phyloP scores from a whole-genome alignment of 768 basidiomycete species.

The Paxillus involutus region DNA sequence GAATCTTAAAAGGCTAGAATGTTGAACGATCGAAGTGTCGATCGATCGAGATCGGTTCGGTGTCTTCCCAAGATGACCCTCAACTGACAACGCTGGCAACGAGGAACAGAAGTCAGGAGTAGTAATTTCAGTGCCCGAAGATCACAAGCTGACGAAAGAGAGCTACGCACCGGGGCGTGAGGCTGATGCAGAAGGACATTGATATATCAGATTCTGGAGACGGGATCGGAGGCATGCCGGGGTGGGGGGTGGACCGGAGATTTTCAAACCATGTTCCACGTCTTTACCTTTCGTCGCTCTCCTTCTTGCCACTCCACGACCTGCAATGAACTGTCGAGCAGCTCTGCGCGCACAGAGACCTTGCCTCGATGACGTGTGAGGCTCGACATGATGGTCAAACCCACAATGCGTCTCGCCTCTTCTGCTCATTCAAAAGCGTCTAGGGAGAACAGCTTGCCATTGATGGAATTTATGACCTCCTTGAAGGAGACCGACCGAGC shows the following conservation, averaged over 20 bases:
- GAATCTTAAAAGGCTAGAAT: too few relatives aligned
- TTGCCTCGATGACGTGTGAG: conserved; percentile 17
- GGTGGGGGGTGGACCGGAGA: conserved; percentile 11
- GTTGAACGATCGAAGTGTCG: too few relatives aligned
- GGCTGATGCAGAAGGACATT: conserved; percentile 27
- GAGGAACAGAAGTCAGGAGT: conserved; percentile 29
- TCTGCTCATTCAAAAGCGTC: conserved; percentile 34
- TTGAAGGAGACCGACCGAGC: conserved; percentile 49
- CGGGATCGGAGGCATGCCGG: conserved; percentile 17
- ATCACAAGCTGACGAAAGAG: conserved; percentile 42
- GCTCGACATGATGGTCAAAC: conserved; percentile 16
- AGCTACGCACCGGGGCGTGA: conserved; percentile 43
- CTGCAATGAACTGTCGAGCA: conserved; percentile 45
- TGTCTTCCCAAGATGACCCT: too few relatives aligned
- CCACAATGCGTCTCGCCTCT: conserved; percentile 29
- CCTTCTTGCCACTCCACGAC: conserved; percentile 43
- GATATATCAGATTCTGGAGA: conserved; percentile 23
- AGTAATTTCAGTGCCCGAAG: conserved; percentile 35
- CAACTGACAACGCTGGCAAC: too few relatives aligned
- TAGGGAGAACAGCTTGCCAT: conserved; percentile 54
- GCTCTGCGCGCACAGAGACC: conserved; percentile 28
- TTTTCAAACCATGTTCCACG: conserved; percentile 29
- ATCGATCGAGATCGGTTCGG: too few relatives aligned
- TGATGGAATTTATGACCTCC: conserved; percentile 57
- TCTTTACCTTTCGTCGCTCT: conserved; percentile 40